These are phyloP conservation scores for Onygenales sp. DNA, from an alignment of 2,329 filamentous ascomycete species.

Conservation along the genomic window DNA sequence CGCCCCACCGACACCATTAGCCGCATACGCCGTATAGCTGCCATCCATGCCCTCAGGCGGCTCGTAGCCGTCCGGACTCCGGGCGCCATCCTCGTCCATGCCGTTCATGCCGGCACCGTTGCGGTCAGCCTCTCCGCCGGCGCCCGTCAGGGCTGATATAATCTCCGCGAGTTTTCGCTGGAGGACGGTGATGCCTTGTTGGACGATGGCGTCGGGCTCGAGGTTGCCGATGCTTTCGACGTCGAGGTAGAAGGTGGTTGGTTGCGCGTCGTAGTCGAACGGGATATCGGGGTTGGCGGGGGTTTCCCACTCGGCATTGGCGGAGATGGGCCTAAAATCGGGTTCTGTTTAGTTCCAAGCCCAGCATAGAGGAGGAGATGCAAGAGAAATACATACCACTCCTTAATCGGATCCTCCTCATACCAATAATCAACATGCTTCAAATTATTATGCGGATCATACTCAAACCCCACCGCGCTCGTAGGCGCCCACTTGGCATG, in stretches of 20 bases:
- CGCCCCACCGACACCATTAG: constrained; percentile 8
- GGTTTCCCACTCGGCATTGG: constrained; percentile 58
- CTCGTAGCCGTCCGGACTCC: constrained; percentile 41
- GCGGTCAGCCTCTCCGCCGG: constrained; percentile 44
- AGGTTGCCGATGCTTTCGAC: constrained; percentile 83
- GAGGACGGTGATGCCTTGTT: constrained; percentile 76
- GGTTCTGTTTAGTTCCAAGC: too few species aligned
- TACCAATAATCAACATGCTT: constrained; percentile 92
- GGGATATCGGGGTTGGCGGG: constrained; percentile 70
- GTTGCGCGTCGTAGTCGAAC: constrained; percentile 84
- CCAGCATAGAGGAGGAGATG: not conserved
- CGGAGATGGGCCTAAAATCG: constrained; percentile 27
- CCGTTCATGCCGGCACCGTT: constrained; percentile 39
- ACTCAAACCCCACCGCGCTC: constrained; percentile 89
- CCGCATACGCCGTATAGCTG: constrained; percentile 30
- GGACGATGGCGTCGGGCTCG: constrained; percentile 80
- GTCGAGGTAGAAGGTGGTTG: constrained; percentile 82
- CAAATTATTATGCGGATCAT: constrained; percentile 95
- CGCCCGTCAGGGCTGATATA: constrained; percentile 53
- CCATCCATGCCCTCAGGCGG: constrained; percentile 36
- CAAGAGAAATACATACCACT: constrained; percentile 55
- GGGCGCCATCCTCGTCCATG: constrained; percentile 35
- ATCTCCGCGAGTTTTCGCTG: constrained; percentile 83
- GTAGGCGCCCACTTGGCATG: constrained; percentile 97
- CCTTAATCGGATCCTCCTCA: constrained; percentile 68